Evolutionary conservation across 768 basidiomycete species (phyloP).

Genomic region (Suillus spraguei): DNA sequence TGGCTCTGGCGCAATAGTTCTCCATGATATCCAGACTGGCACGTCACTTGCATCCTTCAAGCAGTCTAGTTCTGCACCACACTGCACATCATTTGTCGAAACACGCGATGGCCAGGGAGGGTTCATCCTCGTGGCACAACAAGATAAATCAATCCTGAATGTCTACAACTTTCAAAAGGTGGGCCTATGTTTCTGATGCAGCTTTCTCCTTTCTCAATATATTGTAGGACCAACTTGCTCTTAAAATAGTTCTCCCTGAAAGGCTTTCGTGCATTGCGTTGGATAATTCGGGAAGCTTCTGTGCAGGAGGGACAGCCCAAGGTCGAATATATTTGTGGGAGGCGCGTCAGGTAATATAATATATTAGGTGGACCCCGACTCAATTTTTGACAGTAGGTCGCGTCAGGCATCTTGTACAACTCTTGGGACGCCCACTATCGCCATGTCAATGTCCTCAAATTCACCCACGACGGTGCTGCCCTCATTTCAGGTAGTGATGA

Average conservation of each 20-base stretch:
- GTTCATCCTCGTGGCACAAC: constrained; percentile 80
- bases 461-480: constrained; percentile 79
- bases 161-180: constrained; percentile 96
- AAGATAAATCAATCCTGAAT: constrained; percentile 86
- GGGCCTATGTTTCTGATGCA: constrained; percentile 16
- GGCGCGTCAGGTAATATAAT: constrained; percentile 49
- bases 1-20: constrained; percentile 58
- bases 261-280: constrained; percentile 80
- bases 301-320: constrained; percentile 85
- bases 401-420: constrained; percentile 91
- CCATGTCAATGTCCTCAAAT: constrained; percentile 77
- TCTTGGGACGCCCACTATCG: constrained; percentile 98
- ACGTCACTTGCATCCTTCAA: constrained; percentile 84
- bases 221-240: constrained; percentile 81
- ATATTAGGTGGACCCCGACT: neutral
- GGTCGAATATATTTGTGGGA: constrained; percentile 97
- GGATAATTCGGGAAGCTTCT: constrained; percentile 72
- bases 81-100: constrained; percentile 70
- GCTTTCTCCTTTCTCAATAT: neutral
- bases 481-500: constrained; percentile 90
- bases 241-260: constrained; percentile 89
- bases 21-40: constrained; percentile 85
- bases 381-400: constrained; percentile 53
- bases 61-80: constrained; percentile 66
- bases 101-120: constrained; percentile 79